These are phyloP conservation scores for Acer saccharum DNA, from an alignment of 345 rosid genomes.

Conservation along the genomic window DNA sequence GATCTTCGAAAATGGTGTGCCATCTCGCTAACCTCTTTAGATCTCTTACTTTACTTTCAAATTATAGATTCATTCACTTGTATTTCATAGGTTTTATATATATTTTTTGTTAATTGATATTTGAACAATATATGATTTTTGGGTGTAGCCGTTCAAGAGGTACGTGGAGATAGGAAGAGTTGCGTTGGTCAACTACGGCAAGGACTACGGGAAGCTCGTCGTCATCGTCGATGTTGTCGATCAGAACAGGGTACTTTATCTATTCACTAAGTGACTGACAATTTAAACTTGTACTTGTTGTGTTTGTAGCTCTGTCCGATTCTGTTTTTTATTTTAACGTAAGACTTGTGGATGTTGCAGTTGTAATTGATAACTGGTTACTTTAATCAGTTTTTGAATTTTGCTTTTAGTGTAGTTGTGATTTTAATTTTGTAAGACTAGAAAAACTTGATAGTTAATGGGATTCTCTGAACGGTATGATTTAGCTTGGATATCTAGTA, in stretches of 20 bases:
- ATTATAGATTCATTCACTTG: neutral
- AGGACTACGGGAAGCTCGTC: constrained; percentile 83
- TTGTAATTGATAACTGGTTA: constrained; percentile 78
- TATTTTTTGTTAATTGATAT: neutral
- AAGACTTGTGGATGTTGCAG: constrained; percentile 18
- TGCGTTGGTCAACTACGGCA: constrained; percentile 85
- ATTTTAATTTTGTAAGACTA: neutral
- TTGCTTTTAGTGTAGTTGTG: neutral
- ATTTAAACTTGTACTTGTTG: neutral
- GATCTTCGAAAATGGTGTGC: constrained; percentile 14
- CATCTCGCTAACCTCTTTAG: neutral
- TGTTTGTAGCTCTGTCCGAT: neutral
- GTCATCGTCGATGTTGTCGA: constrained; percentile 93
- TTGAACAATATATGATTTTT: neutral
- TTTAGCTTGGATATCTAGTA: neutral
- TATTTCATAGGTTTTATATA: neutral
- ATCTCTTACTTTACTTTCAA: neutral
- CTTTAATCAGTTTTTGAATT: neutral
- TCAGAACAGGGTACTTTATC: constrained; percentile 64
- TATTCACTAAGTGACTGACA: neutral
- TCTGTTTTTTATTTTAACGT: neutral
- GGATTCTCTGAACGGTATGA: too few species aligned
- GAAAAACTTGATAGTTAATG: neutral
- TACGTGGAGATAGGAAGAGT: constrained; percentile 96
- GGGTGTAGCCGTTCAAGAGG: constrained; percentile 79